phyloP scores from a whole-genome alignment of 805 yeast species.

The Zygoascus biomembranicola region DNA sequence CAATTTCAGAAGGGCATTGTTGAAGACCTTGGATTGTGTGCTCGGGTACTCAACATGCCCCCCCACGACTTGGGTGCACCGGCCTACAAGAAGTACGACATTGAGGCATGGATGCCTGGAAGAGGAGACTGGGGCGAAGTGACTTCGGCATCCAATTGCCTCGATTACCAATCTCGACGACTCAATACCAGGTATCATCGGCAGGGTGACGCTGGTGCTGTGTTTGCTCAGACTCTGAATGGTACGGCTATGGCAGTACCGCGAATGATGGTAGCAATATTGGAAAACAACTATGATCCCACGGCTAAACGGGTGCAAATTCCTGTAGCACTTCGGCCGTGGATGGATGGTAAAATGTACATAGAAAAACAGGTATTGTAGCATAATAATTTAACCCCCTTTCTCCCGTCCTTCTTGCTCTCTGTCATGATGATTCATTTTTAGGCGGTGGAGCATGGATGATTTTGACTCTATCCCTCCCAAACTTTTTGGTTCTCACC shows the following conservation, averaged over 20 bases:
- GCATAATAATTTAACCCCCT: no score
- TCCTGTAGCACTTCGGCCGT: conserved; percentile 61
- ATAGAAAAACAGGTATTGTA: conserved; percentile 15
- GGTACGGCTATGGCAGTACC: conserved; percentile 98
- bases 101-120: conserved; percentile 99
- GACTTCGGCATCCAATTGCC: conserved; percentile 84
- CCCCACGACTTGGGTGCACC: conserved; percentile 89
- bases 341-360: conserved; percentile 56
- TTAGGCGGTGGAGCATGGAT: background rate
- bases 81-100: conserved; percentile 83
- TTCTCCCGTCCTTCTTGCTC: no score
- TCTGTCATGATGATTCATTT: no score
- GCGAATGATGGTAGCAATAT: conserved; percentile 76
- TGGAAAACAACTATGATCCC: conserved; percentile 75
- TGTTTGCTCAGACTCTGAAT: conserved; percentile 72
- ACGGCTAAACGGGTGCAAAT: conserved; percentile 43
- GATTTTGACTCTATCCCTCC: background rate
- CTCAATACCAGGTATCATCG: conserved; percentile 53
- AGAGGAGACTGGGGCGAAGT: conserved; percentile 89
- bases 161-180: conserved; percentile 84
- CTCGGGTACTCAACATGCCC: conserved; percentile 83
- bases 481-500: background rate
- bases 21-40: conserved; percentile 60
- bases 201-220: conserved; percentile 21
- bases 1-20: conserved; percentile 59